These are phyloP conservation scores for Fraxinus sp. DNA, from an alignment of 305 asterid genomes.

Conservation along the genomic window DNA sequence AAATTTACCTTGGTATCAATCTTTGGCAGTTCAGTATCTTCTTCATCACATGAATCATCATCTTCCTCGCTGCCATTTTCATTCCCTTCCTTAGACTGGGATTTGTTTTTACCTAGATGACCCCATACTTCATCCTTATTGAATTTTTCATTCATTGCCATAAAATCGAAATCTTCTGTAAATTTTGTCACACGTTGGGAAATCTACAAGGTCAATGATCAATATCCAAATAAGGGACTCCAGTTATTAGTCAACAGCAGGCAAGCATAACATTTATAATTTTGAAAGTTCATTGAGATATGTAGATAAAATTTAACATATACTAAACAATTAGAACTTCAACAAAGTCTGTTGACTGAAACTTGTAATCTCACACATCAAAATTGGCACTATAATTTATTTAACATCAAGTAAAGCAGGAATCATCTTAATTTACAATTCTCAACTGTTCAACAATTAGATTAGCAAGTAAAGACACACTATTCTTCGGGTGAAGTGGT, in stretches of 20 bases:
- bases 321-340: not conserved
- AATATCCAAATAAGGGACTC: slow-evolving; percentile 8
- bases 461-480: not conserved
- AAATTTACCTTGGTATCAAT: slow-evolving; percentile 58
- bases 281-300: not conserved
- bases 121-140: slow-evolving; percentile 99
- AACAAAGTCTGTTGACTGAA: not conserved
- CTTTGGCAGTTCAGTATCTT: slow-evolving; percentile 55
- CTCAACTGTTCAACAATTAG: not conserved
- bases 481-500: not conserved
- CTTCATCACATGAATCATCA: slow-evolving; percentile 48
- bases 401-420: not conserved
- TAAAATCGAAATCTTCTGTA: slow-evolving; percentile 88
- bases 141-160: slow-evolving; percentile 96
- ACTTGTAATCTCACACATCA: not conserved
- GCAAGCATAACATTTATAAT: not conserved
- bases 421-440: not conserved
- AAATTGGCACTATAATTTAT: not conserved
- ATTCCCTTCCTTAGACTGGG: slow-evolving; percentile 54
- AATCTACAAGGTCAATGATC: slow-evolving; percentile 43
- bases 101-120: slow-evolving; percentile 69
- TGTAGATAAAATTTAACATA: not conserved
- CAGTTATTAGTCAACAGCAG: not conserved
- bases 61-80: slow-evolving; percentile 58
- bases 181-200: slow-evolving; percentile 61